Conservation (phyloP, 805 yeast species). For the Saturnispora halmiae region DNA sequence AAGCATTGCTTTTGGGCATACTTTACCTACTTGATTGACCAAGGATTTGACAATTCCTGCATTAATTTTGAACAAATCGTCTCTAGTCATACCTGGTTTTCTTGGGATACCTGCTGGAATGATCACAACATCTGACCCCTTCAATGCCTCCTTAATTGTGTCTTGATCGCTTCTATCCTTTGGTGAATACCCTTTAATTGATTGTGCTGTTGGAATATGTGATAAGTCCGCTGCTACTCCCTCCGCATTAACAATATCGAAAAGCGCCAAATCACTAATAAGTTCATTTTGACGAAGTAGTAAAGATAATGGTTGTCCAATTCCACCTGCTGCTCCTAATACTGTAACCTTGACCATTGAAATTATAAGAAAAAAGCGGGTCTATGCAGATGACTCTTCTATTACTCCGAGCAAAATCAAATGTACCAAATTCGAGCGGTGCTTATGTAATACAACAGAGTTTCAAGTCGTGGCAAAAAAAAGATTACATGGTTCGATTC, state of each 20-base stretch:
- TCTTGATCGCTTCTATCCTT: constrained; percentile 39
- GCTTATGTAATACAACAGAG: not conserved
- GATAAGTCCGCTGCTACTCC: constrained; percentile 97
- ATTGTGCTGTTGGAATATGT: constrained; percentile 87
- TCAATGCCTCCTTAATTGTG: constrained; percentile 60
- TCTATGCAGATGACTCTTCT: no score
- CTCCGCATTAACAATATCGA: constrained; percentile 86
- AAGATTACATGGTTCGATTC: not conserved
- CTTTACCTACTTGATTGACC: constrained; percentile 75
- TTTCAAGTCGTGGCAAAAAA: not conserved
- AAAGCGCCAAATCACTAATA: constrained; percentile 77
- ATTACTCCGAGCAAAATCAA: no score
- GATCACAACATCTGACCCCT: constrained; percentile 75
- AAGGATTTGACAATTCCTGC: constrained; percentile 92
- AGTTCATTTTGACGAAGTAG: constrained; percentile 80
- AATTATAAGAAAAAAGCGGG: no score
- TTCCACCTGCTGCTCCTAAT: constrained; percentile 89
- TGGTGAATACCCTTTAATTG: constrained; percentile 81
- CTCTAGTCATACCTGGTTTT: constrained; percentile 99
- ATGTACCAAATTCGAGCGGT: no score
- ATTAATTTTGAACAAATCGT: constrained; percentile 91
- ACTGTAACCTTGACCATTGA: constrained; percentile 52
- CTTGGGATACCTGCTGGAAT: constrained; percentile 98
- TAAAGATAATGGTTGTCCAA: constrained; percentile 82
- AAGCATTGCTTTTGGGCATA: constrained; percentile 76